Evolutionary conservation across 1,284 basidiomycete species (phyloP).

Genomic region (Trametes pubescens): DNA sequence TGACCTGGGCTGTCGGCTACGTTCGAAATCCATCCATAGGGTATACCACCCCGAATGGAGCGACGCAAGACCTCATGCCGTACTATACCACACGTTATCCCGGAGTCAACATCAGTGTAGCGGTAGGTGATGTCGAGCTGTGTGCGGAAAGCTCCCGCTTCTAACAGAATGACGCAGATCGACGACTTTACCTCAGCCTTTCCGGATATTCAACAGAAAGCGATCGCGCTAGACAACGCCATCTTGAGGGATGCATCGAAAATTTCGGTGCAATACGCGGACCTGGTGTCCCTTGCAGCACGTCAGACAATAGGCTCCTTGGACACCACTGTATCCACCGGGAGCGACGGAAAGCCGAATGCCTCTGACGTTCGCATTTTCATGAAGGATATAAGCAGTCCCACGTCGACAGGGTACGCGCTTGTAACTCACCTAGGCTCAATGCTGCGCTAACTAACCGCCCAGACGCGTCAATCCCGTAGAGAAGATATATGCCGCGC

Average conservation of each 20-base stretch:
- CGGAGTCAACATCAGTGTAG: slow-evolving; percentile 11
- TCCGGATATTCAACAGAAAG: slow-evolving; percentile 29
- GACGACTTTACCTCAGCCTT: slow-evolving; percentile 40
- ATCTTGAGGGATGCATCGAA: slow-evolving; percentile 33
- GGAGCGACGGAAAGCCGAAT: slow-evolving; percentile 45
- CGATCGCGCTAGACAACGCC: slow-evolving; percentile 37
- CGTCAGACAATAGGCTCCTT: slow-evolving; percentile 52
- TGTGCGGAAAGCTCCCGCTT: background rate
- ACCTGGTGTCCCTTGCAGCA: slow-evolving; percentile 50
- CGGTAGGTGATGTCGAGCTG: slow-evolving; percentile 28
- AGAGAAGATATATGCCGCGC: slow-evolving; percentile 56
- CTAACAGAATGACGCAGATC: slow-evolving; percentile 30
- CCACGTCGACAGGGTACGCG: background rate
- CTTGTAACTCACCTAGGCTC: background rate
- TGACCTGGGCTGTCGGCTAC: slow-evolving; percentile 38
- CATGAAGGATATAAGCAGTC: slow-evolving; percentile 48
- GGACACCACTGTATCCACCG: slow-evolving; percentile 47
- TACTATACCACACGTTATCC: slow-evolving; percentile 37
- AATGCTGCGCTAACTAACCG: background rate
- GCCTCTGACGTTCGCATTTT: slow-evolving; percentile 54
- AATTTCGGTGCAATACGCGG: slow-evolving; percentile 46
- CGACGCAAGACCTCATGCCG: slow-evolving; percentile 36
- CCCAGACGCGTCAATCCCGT: slow-evolving; percentile 50
- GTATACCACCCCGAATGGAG: slow-evolving; percentile 32
- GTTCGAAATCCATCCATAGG: slow-evolving; percentile 36